These are phyloP conservation scores for Cucumis variabilis DNA, from an alignment of 331 rosid genomes.

Conservation along the genomic window DNA sequence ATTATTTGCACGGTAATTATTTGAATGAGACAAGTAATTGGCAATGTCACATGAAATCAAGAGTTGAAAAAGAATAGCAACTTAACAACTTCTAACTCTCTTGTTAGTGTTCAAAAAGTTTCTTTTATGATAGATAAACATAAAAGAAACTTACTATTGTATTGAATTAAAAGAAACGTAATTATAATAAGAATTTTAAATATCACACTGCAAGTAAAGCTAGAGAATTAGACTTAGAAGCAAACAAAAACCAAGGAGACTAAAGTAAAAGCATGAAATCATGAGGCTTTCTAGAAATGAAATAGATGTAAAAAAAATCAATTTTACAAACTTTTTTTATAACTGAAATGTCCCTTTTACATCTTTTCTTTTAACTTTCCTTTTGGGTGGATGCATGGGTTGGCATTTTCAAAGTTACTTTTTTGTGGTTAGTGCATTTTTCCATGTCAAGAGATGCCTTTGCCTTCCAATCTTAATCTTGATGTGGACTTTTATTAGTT, in stretches of 20 bases:
- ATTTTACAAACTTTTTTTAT: not conserved
- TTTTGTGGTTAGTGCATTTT: not conserved
- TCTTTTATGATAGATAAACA: not conserved
- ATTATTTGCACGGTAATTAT: not conserved
- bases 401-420: not conserved
- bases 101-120: not conserved
- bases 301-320: not conserved
- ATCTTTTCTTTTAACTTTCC: not conserved
- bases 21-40: not conserved
- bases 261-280: not conserved
- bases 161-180: no score
- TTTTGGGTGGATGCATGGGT: slow-evolving; percentile 9
- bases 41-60: not conserved
- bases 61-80: not conserved
- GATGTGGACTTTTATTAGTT: not conserved
- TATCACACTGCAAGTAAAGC: no score
- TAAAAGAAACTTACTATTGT: no score
- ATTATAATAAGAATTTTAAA: no score
- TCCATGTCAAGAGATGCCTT: not conserved
- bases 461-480: not conserved
- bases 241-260: not conserved
- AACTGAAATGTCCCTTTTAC: slow-evolving; percentile 11
- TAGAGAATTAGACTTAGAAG: not conserved
- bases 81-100: fast-evolving
- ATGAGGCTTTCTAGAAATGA: not conserved